These are phyloP conservation scores for Pinus taeda DNA, from an alignment of 75 land plant species.

Conservation along the genomic window DNA sequence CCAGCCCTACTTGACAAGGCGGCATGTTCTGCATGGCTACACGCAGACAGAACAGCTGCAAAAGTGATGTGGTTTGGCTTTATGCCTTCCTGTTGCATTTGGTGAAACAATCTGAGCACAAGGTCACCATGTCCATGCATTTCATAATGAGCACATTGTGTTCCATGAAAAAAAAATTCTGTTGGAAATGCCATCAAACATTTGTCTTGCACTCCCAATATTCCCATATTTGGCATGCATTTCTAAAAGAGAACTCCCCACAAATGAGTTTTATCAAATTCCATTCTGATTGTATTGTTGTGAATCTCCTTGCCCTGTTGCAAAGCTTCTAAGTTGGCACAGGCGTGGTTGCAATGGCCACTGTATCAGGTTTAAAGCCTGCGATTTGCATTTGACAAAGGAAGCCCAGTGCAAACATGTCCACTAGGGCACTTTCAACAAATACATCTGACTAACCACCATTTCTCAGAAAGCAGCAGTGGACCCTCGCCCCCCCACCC, in stretches of 20 bases:
- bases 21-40: slow-evolving; percentile 44
- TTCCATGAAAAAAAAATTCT: slow-evolving; percentile 54
- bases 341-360: slow-evolving; percentile 50
- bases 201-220: slow-evolving; percentile 19
- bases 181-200: slow-evolving; percentile 26
- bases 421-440: slow-evolving; percentile 13
- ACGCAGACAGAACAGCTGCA: slow-evolving; percentile 43
- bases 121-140: slow-evolving; percentile 40
- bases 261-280: slow-evolving; percentile 28
- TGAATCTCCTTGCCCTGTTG: slow-evolving; percentile 28
- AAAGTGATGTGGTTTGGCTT: slow-evolving; percentile 34
- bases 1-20: slow-evolving; percentile 48
- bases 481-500: slow-evolving; percentile 5
- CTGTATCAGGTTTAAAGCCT: slow-evolving; percentile 32
- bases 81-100: slow-evolving; percentile 32
- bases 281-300: slow-evolving; percentile 24
- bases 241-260: slow-evolving; percentile 43
- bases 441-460: slow-evolving; percentile 8
- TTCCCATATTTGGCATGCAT: slow-evolving; percentile 58
- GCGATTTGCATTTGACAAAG: slow-evolving; percentile 22
- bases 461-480: slow-evolving; percentile 5
- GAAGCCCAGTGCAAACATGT: slow-evolving; percentile 26
- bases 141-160: slow-evolving; percentile 31
- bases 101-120: slow-evolving; percentile 36
- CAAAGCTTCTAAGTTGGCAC: slow-evolving; percentile 22